Evolutionary conservation across 1,139 yeast genomes (phyloP).

Genomic region (Kodamaea sp.): DNA sequence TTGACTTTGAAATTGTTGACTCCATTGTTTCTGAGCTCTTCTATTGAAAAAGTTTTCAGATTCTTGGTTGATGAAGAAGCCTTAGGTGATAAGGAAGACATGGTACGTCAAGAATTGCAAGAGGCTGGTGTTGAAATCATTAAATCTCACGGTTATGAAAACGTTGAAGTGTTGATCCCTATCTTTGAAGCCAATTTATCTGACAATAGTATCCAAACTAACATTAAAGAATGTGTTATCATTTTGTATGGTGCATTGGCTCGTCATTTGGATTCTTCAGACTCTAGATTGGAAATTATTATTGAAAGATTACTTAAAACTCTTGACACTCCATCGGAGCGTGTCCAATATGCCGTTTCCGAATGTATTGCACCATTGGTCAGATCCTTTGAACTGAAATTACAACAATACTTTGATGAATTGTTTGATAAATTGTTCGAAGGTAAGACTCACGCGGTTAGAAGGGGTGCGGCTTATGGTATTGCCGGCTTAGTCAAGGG

Average conservation of each 20-base stretch:
- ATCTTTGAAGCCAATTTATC: constrained; percentile 65
- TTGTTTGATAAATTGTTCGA: constrained; percentile 59
- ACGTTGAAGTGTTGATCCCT: constrained; percentile 70
- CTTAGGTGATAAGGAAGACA: constrained; percentile 67
- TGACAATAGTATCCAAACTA: constrained; percentile 50
- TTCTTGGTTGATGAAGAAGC: constrained; percentile 62
- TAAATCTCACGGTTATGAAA: constrained; percentile 56
- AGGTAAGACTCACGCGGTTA: constrained; percentile 47
- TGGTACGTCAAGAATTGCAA: constrained; percentile 78
- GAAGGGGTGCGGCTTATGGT: constrained; percentile 96
- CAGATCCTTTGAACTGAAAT: constrained; percentile 46
- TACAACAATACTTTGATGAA: constrained; percentile 52
- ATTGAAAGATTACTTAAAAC: constrained; percentile 70
- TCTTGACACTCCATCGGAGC: constrained; percentile 82
- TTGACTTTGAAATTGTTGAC: constrained; percentile 59
- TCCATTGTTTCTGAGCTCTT: constrained; percentile 34
- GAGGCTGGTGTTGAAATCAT: constrained; percentile 83
- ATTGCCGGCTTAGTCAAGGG: constrained; percentile 92
- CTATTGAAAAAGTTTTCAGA: constrained; percentile 50
- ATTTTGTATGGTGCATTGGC: constrained; percentile 87
- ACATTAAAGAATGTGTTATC: constrained; percentile 74
- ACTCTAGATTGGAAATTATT: constrained; percentile 60
- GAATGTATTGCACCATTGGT: constrained; percentile 85
- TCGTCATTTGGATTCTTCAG: constrained; percentile 65
- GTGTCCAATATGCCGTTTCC: constrained; percentile 82